Evolutionary conservation across 441 rosid species (phyloP), one percentile per base, ranked within the genome.

Genomic region (Bocquillonia castaneifolia): DNA sequence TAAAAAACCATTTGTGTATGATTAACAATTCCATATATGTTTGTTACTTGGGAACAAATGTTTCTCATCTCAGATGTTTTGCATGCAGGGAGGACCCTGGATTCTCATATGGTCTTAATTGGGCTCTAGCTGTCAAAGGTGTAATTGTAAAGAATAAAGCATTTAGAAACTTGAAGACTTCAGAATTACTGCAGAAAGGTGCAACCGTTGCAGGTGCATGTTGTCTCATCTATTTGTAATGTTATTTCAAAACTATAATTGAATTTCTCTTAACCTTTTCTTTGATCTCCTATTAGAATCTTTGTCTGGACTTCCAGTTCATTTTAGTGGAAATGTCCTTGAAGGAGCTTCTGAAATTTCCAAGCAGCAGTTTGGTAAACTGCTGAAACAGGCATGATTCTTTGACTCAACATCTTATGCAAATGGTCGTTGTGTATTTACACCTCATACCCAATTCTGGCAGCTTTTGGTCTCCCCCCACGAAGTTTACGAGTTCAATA

Each of bases 51-150:
- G 51, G 42, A 36, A 5, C 25, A 3, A 42, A 29, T 31, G 4
- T 6, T 37, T 50, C 42, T 10, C 25, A 3, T 42, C 37, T 23
- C 71, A 22, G 31, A 42, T 26, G 47, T 63, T 8, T 18, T 47
- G 59, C 34, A 28, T 59, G 54, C 55, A 71, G 80, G 50, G 76
- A 76, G 39, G 61, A 47, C 74, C 55, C 39, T 48, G 74, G 69
- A 64, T 63, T 71, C 67, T 71, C 78, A 52, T 37, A 63, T 44
- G 82, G 80, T 40, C 74, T 81, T 64, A 69, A 76, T 59, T 78
- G 73, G 78, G 82, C 79, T 47, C 48, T 78, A 73, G 84, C 84
- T 45, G 65, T 72, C 63, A 78, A 72, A 61, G 84, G 84, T 29
- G 76, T 74, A 17, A 44, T 76, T 71, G 80, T 78, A 60, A 76